These are phyloP conservation scores for Moesziomyces aphidis DNA, from an alignment of 1,284 basidiomycete genomes.

Conservation along the genomic window DNA sequence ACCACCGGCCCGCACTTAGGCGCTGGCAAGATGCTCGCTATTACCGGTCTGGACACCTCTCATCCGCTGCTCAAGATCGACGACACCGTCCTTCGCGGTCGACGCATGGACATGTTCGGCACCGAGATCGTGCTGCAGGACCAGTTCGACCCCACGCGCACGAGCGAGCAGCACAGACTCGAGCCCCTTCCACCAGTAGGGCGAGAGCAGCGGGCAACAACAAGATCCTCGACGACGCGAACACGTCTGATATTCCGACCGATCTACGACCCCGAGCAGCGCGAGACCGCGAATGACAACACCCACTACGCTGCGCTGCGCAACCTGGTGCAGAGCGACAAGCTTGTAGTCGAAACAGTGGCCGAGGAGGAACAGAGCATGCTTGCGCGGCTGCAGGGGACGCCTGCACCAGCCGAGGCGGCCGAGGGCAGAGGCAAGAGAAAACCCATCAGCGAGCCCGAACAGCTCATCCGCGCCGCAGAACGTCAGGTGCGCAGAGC, in stretches of 20 bases:
- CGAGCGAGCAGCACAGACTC: slow-evolving; percentile 15
- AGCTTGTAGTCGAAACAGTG: not conserved
- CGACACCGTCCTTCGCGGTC: slow-evolving; percentile 28
- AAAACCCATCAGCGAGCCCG: slow-evolving; percentile 9
- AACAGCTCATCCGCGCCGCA: not conserved
- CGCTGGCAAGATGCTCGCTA: slow-evolving; percentile 24
- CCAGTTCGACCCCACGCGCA: slow-evolving; percentile 24
- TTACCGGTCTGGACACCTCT: slow-evolving; percentile 35
- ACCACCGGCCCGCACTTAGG: slow-evolving; percentile 8
- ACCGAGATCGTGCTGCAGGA: slow-evolving; percentile 37
- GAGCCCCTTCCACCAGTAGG: slow-evolving; percentile 12
- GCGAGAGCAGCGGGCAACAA: not conserved
- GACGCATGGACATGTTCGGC: slow-evolving; percentile 23
- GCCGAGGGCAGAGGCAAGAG: slow-evolving; percentile 7
- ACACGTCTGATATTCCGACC: slow-evolving; percentile 27
- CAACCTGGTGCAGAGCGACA: not conserved
- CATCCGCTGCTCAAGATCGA: slow-evolving; percentile 38
- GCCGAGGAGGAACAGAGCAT: not conserved
- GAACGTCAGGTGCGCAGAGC: not conserved
- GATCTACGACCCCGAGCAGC: slow-evolving; percentile 33
- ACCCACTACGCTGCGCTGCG: slow-evolving; percentile 2
- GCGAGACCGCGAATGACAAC: not conserved
- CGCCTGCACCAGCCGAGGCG: no score
- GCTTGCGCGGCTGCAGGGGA: not conserved
- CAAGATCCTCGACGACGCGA: slow-evolving; percentile 4